These are phyloP conservation scores for Suzukiozyma palmioleophila DNA, from an alignment of 1,139 yeast species.

Conservation along the genomic window DNA sequence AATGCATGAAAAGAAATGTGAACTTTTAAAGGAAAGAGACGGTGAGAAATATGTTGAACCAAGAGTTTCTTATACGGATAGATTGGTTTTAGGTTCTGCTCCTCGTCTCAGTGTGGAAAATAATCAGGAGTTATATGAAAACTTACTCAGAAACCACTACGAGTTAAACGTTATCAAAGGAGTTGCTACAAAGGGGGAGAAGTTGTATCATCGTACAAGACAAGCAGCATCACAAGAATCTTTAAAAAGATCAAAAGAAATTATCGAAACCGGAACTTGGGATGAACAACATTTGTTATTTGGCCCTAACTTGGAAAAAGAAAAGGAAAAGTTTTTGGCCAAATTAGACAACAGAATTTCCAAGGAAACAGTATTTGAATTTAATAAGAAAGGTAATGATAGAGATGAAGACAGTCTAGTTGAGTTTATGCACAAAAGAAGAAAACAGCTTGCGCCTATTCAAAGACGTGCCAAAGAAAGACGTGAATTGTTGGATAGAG, in stretches of 20 bases:
- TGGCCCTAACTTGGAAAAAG: conserved; percentile 69
- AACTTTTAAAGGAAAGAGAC: conserved; percentile 43
- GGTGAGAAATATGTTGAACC: conserved; percentile 44
- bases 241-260: conserved; percentile 77
- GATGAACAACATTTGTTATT: conserved; percentile 79
- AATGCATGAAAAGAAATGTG: conserved; percentile 61
- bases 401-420: conserved; percentile 64
- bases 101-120: conserved; percentile 73
- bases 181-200: conserved; percentile 85
- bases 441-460: conserved; percentile 84
- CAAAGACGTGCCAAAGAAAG: conserved; percentile 75
- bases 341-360: conserved; percentile 62
- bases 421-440: conserved; percentile 78
- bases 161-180: conserved; percentile 63
- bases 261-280: conserved; percentile 73
- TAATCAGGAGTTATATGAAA: conserved; percentile 67
- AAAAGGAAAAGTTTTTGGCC: conserved; percentile 68
- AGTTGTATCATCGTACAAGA: conserved; percentile 79
- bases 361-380: conserved; percentile 93
- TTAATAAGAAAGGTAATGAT: conserved; percentile 46
- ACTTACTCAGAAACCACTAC: conserved; percentile 57
- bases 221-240: conserved; percentile 84
- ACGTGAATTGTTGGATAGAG: conserved; percentile 64
- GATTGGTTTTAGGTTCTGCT: conserved; percentile 78
- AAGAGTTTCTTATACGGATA: conserved; percentile 64